Conservation (phyloP, 805 yeast species). For the Cyberlindnera veronae region DNA sequence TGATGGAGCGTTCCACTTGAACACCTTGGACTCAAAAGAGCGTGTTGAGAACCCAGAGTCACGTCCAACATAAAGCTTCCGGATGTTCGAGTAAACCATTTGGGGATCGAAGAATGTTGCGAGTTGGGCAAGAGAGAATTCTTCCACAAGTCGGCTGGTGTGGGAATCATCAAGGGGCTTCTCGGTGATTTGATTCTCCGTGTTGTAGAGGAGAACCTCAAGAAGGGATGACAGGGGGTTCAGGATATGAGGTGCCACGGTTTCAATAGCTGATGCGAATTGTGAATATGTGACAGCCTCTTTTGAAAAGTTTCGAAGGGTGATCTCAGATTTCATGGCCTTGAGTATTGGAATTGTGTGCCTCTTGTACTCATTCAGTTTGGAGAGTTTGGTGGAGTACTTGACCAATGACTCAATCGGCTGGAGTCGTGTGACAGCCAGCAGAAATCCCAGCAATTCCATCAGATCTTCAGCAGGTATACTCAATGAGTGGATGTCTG, state of each 20-base stretch:
- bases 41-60: slow-evolving; percentile 85
- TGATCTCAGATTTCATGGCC: slow-evolving; percentile 43
- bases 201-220: slow-evolving; percentile 36
- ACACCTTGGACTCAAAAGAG: slow-evolving; percentile 61
- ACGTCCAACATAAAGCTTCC: slow-evolving; percentile 67
- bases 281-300: slow-evolving; percentile 29
- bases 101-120: slow-evolving; percentile 37
- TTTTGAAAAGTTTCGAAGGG: slow-evolving; percentile 19
- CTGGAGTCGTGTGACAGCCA: slow-evolving; percentile 41
- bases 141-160: slow-evolving; percentile 32
- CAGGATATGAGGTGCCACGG: slow-evolving; percentile 42
- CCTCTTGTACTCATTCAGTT: slow-evolving; percentile 42
- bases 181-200: slow-evolving; percentile 2
- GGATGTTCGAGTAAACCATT: slow-evolving; percentile 43
- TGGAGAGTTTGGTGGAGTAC: slow-evolving; percentile 24
- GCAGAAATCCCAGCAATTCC: slow-evolving; percentile 45
- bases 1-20: slow-evolving; percentile 91
- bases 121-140: slow-evolving; percentile 39
- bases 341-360: slow-evolving; percentile 45
- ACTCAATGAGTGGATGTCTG: slow-evolving; percentile 35
- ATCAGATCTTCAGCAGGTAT: slow-evolving; percentile 41
- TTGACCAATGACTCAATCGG: slow-evolving; percentile 32
- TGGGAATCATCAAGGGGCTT: slow-evolving; percentile 27
- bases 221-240: slow-evolving; percentile 42
- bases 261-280: slow-evolving; percentile 31